These are phyloP conservation scores for Schizophyllum commune DNA, from an alignment of 1,284 basidiomycete genomes.

Conservation along the genomic window DNA sequence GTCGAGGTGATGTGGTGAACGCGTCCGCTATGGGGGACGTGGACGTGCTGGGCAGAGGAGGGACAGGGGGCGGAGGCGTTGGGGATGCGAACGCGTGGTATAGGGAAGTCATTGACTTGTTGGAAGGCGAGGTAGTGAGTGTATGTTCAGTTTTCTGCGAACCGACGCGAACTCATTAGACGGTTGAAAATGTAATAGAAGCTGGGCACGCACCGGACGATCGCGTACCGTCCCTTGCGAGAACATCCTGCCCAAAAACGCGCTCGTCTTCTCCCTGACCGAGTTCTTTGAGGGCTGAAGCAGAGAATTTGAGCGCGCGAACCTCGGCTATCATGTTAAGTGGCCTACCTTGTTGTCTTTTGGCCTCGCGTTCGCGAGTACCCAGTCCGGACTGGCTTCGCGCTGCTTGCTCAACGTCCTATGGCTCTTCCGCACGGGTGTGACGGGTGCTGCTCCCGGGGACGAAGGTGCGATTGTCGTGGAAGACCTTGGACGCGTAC, in stretches of 20 bases:
- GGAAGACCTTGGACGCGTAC: slow-evolving; percentile 24
- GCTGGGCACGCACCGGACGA: slow-evolving; percentile 48
- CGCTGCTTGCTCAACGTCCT: slow-evolving; percentile 12
- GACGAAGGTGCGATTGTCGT: slow-evolving; percentile 21
- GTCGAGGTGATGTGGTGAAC: slow-evolving; percentile 31
- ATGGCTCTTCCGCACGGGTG: slow-evolving; percentile 12
- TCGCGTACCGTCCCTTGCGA: slow-evolving; percentile 57
- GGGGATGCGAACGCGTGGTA: slow-evolving; percentile 32
- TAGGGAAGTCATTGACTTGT: slow-evolving; percentile 15
- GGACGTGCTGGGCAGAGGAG: slow-evolving; percentile 46
- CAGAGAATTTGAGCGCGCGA: too few relatives aligned
- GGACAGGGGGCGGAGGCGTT: slow-evolving; percentile 51
- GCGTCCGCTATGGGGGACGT: slow-evolving; percentile 42
- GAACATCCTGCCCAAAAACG: slow-evolving; percentile 70
- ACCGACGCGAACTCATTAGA: slow-evolving; percentile 2
- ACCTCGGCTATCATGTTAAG: too few relatives aligned
- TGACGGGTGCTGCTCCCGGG: slow-evolving; percentile 13
- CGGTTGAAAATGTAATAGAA: neutral
- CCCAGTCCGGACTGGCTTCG: slow-evolving; percentile 39
- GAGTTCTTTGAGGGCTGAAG: slow-evolving; percentile 44
- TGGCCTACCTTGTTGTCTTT: slow-evolving; percentile 43
- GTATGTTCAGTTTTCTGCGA: slow-evolving; percentile 36
- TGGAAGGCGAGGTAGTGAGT: slow-evolving; percentile 21
- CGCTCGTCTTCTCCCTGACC: slow-evolving; percentile 67
- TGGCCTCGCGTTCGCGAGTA: slow-evolving; percentile 33